Evolutionary conservation across 2,329 filamentous ascomycete species (phyloP).

Genomic region (Dothiorella sarmentorum): DNA sequence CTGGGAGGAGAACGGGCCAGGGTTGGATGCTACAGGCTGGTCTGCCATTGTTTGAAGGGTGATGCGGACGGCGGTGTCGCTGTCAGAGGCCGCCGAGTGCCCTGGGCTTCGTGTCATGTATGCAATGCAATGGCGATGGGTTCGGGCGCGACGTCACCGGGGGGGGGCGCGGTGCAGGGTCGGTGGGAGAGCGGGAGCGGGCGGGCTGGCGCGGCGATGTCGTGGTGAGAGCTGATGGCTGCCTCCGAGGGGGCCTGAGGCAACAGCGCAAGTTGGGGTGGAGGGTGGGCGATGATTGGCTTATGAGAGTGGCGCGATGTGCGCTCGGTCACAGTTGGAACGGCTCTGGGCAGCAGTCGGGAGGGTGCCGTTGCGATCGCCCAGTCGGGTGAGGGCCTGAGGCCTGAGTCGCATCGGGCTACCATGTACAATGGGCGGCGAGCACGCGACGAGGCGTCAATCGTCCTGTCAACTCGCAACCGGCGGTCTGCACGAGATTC

Average conservation of each 20-base stretch:
- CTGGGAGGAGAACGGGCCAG: constrained; percentile 26
- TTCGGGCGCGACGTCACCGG: background rate
- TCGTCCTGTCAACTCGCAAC: background rate
- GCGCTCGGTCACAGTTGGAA: background rate
- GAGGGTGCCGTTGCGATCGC: background rate
- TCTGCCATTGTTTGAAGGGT: constrained; percentile 30
- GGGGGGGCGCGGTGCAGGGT: constrained; percentile 1
- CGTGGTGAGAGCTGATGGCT: background rate
- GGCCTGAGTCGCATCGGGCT: constrained; percentile 12
- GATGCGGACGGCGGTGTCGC: background rate
- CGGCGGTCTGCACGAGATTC: constrained; percentile 12
- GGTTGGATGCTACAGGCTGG: constrained; percentile 26
- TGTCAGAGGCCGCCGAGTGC: constrained; percentile 10
- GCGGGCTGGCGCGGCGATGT: constrained; percentile 3
- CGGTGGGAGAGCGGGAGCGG: constrained; percentile 4
- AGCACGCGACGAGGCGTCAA: constrained; percentile 9
- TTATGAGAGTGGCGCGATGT: background rate
- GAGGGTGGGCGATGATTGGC: background rate
- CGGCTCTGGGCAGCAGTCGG: background rate
- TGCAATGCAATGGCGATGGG: background rate
- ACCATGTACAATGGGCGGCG: constrained; percentile 10
- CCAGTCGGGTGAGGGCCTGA: constrained; percentile 9
- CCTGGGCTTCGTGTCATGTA: constrained; percentile 14
- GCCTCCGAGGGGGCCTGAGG: constrained; percentile 7
- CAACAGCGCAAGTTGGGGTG: background rate